Conservation (phyloP, 1,139 yeast genomes). For the Spathaspora sp. region DNA sequence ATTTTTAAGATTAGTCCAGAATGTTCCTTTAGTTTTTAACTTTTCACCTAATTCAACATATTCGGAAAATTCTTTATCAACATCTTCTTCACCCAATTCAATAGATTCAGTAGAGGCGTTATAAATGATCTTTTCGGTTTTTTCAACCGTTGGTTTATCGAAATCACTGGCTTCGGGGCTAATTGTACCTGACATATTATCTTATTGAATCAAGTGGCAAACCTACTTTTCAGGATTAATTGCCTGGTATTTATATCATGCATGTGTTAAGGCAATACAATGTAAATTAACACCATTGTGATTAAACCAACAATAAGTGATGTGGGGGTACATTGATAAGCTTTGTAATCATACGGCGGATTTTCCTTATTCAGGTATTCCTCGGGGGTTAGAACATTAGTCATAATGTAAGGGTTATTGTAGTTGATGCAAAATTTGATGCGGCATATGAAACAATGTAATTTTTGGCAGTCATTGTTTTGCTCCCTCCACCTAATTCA, state of each 20-base stretch:
- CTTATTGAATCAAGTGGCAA: neutral
- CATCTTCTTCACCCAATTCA: conserved; percentile 20
- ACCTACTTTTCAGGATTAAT: neutral
- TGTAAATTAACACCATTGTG: neutral
- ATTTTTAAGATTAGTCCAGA: conserved; percentile 21
- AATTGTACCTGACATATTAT: neutral
- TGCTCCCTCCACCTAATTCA: neutral
- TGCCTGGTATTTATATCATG: neutral
- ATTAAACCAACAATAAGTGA: neutral
- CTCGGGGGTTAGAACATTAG: neutral
- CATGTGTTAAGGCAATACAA: too few relatives aligned
- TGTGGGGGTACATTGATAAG: neutral
- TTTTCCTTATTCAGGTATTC: neutral
- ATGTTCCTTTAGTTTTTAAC: conserved; percentile 18
- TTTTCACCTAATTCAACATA: conserved; percentile 22
- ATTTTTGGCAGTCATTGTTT: neutral
- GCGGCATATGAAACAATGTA: neutral
- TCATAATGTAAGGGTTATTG: neutral
- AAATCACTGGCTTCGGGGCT: neutral
- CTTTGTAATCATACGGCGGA: neutral
- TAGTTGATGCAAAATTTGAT: neutral
- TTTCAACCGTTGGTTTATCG: neutral
- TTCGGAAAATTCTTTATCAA: conserved; percentile 26
- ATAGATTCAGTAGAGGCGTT: neutral
- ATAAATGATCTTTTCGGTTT: neutral